Percentiles rank a stretch among this genome's conserved stretches.
phyloP scores from a whole-genome alignment of 179 eudicot species.

The Amaranthus tricolor region DNA sequence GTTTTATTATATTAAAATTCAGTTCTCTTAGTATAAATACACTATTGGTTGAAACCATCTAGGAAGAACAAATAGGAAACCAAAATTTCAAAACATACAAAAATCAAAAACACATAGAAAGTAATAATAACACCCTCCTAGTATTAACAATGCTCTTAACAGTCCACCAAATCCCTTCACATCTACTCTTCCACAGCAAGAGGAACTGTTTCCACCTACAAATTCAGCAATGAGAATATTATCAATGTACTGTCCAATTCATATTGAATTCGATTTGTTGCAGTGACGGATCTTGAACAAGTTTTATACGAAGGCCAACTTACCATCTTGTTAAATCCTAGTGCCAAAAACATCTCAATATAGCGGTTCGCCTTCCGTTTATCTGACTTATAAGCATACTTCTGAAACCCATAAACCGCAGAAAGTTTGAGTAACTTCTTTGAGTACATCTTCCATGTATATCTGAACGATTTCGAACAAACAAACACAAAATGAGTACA shows the following conservation, averaged over 20 bases:
- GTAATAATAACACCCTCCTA: neutral
- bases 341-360: conserved; percentile 59
- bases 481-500: neutral
- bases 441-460: conserved; percentile 63
- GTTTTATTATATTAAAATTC: neutral
- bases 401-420: conserved; percentile 59
- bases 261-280: neutral
- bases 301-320: conserved; percentile 11
- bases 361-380: conserved; percentile 45
- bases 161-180: neutral
- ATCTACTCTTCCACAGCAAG: conserved; percentile 44
- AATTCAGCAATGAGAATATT: conserved; percentile 2
- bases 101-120: neutral
- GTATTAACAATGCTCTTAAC: neutral
- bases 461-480: conserved; percentile 29
- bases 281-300: neutral
- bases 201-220: conserved; percentile 77
- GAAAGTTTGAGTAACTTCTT: conserved; percentile 52
- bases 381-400: conserved; percentile 49
- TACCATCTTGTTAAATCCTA: conserved; percentile 50
- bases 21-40: neutral
- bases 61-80: neutral
- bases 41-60: conserved; percentile 1
- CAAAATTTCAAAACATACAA: neutral
- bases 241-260: neutral